phyloP scores from a whole-genome alignment of 177 flowering plant species.

The Vitis hybrid region DNA sequence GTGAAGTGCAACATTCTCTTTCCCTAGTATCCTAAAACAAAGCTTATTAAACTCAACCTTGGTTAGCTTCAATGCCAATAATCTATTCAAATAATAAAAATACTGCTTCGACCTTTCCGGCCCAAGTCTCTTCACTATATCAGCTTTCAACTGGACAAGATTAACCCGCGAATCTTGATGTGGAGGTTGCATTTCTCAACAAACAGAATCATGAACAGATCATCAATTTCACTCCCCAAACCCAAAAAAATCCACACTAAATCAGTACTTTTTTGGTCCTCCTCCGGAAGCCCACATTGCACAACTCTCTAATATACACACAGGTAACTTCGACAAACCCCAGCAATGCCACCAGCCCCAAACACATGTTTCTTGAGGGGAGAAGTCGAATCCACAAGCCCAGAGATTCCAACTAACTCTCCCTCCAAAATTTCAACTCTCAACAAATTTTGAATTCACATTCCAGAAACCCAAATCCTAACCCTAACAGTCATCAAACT shows the following conservation, averaged over 20 bases:
- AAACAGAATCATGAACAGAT: constrained; percentile 14
- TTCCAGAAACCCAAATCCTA: no score
- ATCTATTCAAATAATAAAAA: constrained; percentile 45
- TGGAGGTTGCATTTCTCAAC: constrained; percentile 52
- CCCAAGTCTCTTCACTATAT: constrained; percentile 61
- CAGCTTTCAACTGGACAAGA: constrained; percentile 51
- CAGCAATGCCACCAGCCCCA: no score
- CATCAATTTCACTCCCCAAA: constrained; percentile 1
- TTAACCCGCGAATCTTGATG: constrained; percentile 44
- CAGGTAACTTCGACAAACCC: no score
- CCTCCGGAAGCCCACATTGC: no score
- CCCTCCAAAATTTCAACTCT: no score
- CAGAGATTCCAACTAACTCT: no score
- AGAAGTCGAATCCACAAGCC: no score
- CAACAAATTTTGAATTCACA: no score
- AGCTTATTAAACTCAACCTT: constrained; percentile 60
- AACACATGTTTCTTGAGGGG: no score
- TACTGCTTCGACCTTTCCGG: constrained; percentile 52
- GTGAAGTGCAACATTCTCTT: constrained; percentile 60
- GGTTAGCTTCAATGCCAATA: constrained; percentile 48
- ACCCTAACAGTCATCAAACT: no score
- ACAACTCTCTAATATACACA: no score
- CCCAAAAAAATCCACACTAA: constrained; percentile 1
- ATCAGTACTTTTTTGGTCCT: no score
- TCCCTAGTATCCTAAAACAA: constrained; percentile 51